Base-by-base conservation (phyloP, 805 yeast genomes). In the Nakazawaea ishiwadae region DNA sequence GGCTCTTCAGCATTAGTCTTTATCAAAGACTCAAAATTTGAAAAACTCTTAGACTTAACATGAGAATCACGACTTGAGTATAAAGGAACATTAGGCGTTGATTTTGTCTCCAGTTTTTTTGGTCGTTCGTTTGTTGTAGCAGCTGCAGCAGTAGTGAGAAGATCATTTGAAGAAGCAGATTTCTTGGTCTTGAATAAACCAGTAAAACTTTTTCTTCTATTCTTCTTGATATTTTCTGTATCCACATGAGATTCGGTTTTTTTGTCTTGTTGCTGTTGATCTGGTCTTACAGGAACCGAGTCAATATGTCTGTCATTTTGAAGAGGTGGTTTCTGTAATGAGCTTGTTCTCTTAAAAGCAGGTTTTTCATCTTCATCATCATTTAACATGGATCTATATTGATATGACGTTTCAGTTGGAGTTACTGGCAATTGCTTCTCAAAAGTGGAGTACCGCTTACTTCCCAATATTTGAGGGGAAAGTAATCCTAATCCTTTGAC, bases 181-280 rank as follows among this genome's bases (percentile, higher is more conserved):
- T 31, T 45, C 34, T 48, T 46, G 31, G 42, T 50, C 20, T 49
- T 54, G 42, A 62, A 60, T 12, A 45, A 38, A 5, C 43, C 43
- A 5, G 35, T 37, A 20, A 24, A 62, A 44, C 33, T 53, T 51
- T 20, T 53, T 48, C 40, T 48, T 49, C 40, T 45, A 20, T 29
- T 38, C 21, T 43, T 31, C 31, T 42, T 38, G 4, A 18, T n/a
- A 7, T 30, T 35, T 6, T 27, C 33, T 8, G 21, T 18, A 7
- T 26, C 23, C n/a, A n/a, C n/a, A n/a, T n/a, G n/a, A n/a, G n/a
- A n/a, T n/a, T 23, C 26, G 7, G 26, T 10, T 23, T 10, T 23
- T 10, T 6, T 12, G n/a, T n/a, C 10, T 17, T 29, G 31, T 5
- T 11, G 21, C 16, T 11, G 12, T n/a, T 18, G 37, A n/a, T n/a